Evolutionary conservation across 2,329 filamentous ascomycete genomes (phyloP).

Genomic region (Triangularia setosa): DNA sequence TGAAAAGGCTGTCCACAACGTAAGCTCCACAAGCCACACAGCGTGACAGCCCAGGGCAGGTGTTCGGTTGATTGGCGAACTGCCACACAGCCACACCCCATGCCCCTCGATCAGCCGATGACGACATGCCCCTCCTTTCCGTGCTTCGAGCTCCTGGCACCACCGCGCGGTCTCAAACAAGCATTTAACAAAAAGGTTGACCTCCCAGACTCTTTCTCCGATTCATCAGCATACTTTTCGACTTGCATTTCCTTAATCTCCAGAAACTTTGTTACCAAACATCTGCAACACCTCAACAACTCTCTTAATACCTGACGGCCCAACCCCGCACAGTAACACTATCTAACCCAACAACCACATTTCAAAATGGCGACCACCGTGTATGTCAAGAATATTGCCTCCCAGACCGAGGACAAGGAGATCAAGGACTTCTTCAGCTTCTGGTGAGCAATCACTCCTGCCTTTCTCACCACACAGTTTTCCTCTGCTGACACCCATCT

Average conservation of each 20-base stretch:
- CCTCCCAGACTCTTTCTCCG: neutral
- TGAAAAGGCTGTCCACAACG: neutral
- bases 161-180: neutral
- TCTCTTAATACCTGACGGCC: neutral
- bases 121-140: slow-evolving; percentile 10
- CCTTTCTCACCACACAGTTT: neutral
- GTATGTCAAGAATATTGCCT: slow-evolving; percentile 83
- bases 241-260: neutral
- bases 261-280: neutral
- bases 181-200: neutral
- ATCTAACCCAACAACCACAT: slow-evolving; percentile 11
- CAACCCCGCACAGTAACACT: neutral
- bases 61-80: neutral
- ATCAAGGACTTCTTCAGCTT: slow-evolving; percentile 98
- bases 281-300: neutral
- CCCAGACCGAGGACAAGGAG: slow-evolving; percentile 80
- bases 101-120: slow-evolving; percentile 11
- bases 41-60: neutral
- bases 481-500: slow-evolving; percentile 8
- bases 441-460: slow-evolving; percentile 54
- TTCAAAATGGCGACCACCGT: slow-evolving; percentile 64
- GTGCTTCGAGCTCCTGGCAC: slow-evolving; percentile 4
- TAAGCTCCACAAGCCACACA: neutral
- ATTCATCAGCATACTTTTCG: neutral
- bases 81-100: slow-evolving; percentile 8